Evolutionary conservation across 352 stramenopile genomes (phyloP), one percentile per base, ranked within the genome.

Genomic region (Globisporangium nodosum): DNA sequence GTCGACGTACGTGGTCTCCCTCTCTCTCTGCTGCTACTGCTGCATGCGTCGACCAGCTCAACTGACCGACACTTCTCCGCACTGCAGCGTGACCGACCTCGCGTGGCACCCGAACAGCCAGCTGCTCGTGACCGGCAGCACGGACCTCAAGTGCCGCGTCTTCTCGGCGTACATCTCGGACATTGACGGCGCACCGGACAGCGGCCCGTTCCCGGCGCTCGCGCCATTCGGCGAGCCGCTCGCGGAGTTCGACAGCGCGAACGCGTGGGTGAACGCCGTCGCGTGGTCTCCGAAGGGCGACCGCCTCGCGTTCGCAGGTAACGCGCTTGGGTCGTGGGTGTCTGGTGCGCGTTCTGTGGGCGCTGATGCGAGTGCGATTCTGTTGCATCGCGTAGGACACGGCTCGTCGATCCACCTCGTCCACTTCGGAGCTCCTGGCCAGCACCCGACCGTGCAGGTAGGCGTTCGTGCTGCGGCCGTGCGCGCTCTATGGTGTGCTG

Each of bases 21-120:
- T 24, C 31, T 61, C 39, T 53, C 21, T 48, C 12, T 35, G 42
- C 13, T 57, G 5, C 16, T 43, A 45, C 13, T 27, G 5, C 5
- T 40, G 30, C 5, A 12, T 16, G 9, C 20, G 15, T 2, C 37
- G 15, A 27, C 30, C 4, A 5, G 5, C 5, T 35, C 18, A 18
- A 9, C 11, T 15, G 11, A 20, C 37, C 33, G 1, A 24, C 37
- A 37, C 42, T 12, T 8, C 58, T 46, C 7, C 18, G 20, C 15
- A 13, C n/a, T 42, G 43, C 45, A 94, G 85, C 3, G 85, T 95
- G 42, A 91, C 84, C 27, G 81, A 92, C 65, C 62, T 98, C 63
- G 88, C 85, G 56, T 98, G 92, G 92, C 92, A 98, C 71, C 90
- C 90, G 20, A 97, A 97, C 80, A 91, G 75, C 59, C 90, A 97